Base-by-base conservation (phyloP, 1,139 yeast genomes). In the Kodamaea sp. region DNA sequence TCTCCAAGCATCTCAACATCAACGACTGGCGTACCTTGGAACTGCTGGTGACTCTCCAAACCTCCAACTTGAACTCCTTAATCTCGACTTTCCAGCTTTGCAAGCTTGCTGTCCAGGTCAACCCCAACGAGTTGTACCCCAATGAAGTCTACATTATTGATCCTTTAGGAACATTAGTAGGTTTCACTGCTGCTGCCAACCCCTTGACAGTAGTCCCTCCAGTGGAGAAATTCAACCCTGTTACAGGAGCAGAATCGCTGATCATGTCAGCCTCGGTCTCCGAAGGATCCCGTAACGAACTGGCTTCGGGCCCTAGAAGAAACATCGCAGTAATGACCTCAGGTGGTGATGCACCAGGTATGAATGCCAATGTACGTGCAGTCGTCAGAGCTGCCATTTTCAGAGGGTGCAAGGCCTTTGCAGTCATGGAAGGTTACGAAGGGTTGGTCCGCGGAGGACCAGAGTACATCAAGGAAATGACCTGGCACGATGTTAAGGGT, bases 311-410 rank as follows among this genome's bases (percentile, higher is more conserved):
- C 22, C 42, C 36, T 7, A 44, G 44, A 33, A 79, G 69, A 76
- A 83, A 54, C 37, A 85, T 92, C 47, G 98, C 95, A 5, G 94
- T 92, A 33, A 87, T 92, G 92, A 92, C 98, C 2, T 87, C 96
- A 2, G 98, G 98, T 50, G 98, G 98, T 58, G 98, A 90, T 63
- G 89, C 97, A 28, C 98, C 96, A 15, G 98, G 98, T 47, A 92
- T 92, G 98, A 89, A 90, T 59, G 90, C 97, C 2, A 86, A 83
- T 32, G 98, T 92, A 12, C 75, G 98, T 48, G 94, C 97, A 1
- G 95, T 92, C 39, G 95, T 92, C 6, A 76, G 98, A 49, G 78
- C 96, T 3, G 95, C 96, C 32, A 85, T 92, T 44, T 78, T 72
- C 63, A 75, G 80, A 43, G 94, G 89, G n/a, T 92, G 97, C 63